These are phyloP conservation scores for Collariella sp. DNA, from an alignment of 495 filamentous ascomycete species.

Conservation along the genomic window DNA sequence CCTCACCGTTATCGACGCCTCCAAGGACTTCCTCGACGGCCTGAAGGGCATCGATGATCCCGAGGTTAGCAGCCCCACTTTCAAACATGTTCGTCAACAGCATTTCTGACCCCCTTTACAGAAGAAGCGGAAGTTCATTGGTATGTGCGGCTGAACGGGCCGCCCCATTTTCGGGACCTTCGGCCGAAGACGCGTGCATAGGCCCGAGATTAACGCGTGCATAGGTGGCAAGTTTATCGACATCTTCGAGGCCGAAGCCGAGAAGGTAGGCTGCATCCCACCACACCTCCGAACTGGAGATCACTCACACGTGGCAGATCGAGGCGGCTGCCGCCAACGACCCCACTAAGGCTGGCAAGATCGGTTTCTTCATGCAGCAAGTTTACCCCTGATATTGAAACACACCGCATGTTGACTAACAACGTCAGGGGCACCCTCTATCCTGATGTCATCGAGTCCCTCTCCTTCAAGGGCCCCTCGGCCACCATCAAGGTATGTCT, in stretches of 20 bases:
- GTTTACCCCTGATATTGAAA: constrained; percentile 1
- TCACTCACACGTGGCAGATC: constrained; percentile 35
- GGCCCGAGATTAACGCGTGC: constrained; percentile 5
- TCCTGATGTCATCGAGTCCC: constrained; percentile 68
- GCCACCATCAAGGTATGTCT: constrained; percentile 59
- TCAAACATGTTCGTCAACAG: neutral
- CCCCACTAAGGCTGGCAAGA: constrained; percentile 33
- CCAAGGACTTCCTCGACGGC: constrained; percentile 60
- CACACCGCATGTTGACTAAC: constrained; percentile 1
- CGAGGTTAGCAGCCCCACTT: constrained; percentile 35
- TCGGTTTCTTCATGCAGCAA: constrained; percentile 22
- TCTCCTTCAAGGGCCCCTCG: constrained; percentile 73
- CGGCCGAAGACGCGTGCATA: neutral
- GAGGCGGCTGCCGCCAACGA: constrained; percentile 56
- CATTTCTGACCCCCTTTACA: constrained; percentile 3
- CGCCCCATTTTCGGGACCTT: neutral
- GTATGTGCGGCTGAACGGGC: constrained; percentile 15
- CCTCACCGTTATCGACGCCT: constrained; percentile 77
- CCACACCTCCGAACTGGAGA: neutral
- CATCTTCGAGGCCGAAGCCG: constrained; percentile 73
- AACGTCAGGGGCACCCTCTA: constrained; percentile 23
- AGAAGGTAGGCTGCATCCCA: constrained; percentile 30
- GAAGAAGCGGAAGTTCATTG: constrained; percentile 91
- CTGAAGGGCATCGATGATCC: constrained; percentile 74
- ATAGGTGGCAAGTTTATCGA: constrained; percentile 57